phyloP scores from a whole-genome alignment of 2,329 filamentous ascomycete species.

The Grosmannia penicillata region DNA sequence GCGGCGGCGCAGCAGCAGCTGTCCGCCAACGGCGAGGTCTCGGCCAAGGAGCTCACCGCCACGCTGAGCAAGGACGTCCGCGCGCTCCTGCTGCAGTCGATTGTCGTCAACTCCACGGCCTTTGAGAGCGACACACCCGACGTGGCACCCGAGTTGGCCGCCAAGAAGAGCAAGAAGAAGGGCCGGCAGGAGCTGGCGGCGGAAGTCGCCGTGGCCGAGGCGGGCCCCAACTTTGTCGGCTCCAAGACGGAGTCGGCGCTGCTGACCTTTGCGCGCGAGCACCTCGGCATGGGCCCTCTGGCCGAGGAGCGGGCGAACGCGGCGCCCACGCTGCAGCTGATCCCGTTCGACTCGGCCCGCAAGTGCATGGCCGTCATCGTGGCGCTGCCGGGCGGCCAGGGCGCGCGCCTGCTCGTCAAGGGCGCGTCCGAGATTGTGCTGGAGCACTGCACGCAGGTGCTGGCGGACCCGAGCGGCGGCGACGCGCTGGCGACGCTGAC shows the following conservation, averaged over 20 bases:
- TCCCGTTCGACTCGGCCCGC: slow-evolving; percentile 61
- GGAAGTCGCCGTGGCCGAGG: background rate
- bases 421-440: slow-evolving; percentile 52
- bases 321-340: slow-evolving; percentile 42
- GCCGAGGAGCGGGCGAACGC: slow-evolving; percentile 41
- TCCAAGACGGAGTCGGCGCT: slow-evolving; percentile 67
- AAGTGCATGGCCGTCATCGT: slow-evolving; percentile 56
- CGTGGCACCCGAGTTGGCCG: slow-evolving; percentile 11
- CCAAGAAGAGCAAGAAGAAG: background rate
- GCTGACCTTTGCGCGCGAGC: slow-evolving; percentile 51
- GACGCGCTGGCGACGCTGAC: slow-evolving; percentile 28
- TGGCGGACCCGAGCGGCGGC: slow-evolving; percentile 33
- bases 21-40: slow-evolving; percentile 17
- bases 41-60: slow-evolving; percentile 29
- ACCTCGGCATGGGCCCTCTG: slow-evolving; percentile 52
- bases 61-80: slow-evolving; percentile 31
- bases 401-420: slow-evolving; percentile 44
- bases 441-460: slow-evolving; percentile 34
- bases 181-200: background rate
- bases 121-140: slow-evolving; percentile 63
- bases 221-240: slow-evolving; percentile 47
- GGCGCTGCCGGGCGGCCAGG: slow-evolving; percentile 30
- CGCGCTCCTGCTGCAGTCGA: slow-evolving; percentile 42
- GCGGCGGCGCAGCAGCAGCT: background rate
- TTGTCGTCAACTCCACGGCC: slow-evolving; percentile 55